Evolutionary conservation across 805 yeast species (phyloP), one percentile per base, ranked within the genome.

Genomic region (Candida michaelii): DNA sequence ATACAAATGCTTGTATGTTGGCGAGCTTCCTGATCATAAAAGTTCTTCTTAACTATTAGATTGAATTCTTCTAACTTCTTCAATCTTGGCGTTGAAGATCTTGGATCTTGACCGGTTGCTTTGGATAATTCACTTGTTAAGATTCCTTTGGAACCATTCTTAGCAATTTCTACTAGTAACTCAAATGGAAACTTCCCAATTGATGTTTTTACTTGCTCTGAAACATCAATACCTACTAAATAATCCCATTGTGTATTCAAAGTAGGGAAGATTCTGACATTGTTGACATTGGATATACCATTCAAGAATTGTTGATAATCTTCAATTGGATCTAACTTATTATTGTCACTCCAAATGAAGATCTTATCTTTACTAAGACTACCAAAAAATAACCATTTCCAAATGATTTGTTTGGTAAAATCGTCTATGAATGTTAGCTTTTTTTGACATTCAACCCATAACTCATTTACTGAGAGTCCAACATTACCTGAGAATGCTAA

Each of bases 1-100:
- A 74, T 71, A 46, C 80, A 66, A 27, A 76, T 66, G 45, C 76
- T 76, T 6, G 87, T 77, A 32, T 74, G 77, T 43, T 74, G 77
- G 2, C 79, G 76, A 27, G 74, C 62, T 15, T 42, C 47, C 9
- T 63, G 59, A 39, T 63, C 55, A 44, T 55, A 70, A 11, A 57
- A 60, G 33, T 49, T 60, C 9, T 52, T 56, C 39, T 72, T 77
- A 16, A 62, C 62, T 4, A 82, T 73, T 13, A 81, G 60, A 15
- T 77, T 78, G 27, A 69, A 56, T 7, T 69, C 76, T 44, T 72
- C 77, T 14, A 85, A 62, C 32, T 72, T 71, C 51, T 76, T 79
- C 40, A 83, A 65, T 50, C 93, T 69, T 1, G 79, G 69, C 0
- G 89, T 80, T 30, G 83, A 66, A 44, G 89, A 82, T 48, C 91